These are phyloP conservation scores for Mangifera indica DNA, from an alignment of 345 rosid species.

Conservation along the genomic window DNA sequence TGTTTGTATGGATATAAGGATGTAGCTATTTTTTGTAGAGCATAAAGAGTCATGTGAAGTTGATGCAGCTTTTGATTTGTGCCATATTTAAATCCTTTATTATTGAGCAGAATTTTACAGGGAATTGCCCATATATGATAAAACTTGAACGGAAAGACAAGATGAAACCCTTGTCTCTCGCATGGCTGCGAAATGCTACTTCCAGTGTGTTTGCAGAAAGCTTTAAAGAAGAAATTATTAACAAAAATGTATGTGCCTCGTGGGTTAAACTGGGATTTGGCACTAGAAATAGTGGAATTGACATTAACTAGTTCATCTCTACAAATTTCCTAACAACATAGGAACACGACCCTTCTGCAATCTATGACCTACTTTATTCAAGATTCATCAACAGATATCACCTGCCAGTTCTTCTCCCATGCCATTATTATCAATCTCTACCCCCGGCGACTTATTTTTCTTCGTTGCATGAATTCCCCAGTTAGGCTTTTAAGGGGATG, in stretches of 20 bases:
- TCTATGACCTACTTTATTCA: conserved; percentile 33
- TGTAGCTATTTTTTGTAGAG: too few species aligned
- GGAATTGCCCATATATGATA: too few species aligned
- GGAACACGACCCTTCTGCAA: conserved; percentile 4
- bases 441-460: conserved; percentile 17
- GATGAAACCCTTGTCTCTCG: too few species aligned
- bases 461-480: conserved; percentile 10
- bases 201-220: too few species aligned
- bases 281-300: conserved; percentile 19
- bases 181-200: too few species aligned
- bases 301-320: conserved; percentile 28
- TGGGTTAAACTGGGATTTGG: conserved; percentile 15
- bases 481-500: conserved; percentile 10
- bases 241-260: conserved; percentile 15
- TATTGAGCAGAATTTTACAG: too few species aligned
- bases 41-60: too few species aligned
- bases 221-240: not conserved
- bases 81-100: too few species aligned
- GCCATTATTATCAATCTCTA: conserved; percentile 24
- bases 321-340: conserved; percentile 15
- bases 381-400: conserved; percentile 30
- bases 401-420: not conserved
- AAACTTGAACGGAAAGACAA: too few species aligned
- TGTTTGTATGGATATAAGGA: too few species aligned
- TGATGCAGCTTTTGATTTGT: too few species aligned